Evolutionary conservation across 306 rosid genomes (phyloP).

Genomic region (Gastrolobium villosum): DNA sequence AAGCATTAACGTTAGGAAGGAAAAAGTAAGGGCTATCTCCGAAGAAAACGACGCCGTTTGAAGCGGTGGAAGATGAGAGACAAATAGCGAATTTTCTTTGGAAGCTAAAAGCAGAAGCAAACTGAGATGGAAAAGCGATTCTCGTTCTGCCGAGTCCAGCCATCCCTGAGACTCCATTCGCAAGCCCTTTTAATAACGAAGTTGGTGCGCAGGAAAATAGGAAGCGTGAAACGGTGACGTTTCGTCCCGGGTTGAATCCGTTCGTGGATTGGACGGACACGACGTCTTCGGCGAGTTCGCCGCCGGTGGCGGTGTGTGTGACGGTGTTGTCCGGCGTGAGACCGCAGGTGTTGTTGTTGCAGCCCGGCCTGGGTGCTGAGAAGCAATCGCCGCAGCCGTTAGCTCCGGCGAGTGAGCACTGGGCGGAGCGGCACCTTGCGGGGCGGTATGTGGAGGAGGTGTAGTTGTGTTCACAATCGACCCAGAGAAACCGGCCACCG

Average conservation of each 20-base stretch:
- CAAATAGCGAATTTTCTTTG: slow-evolving; percentile 65
- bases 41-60: slow-evolving; percentile 58
- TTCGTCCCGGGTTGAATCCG: slow-evolving; percentile 60
- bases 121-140: slow-evolving; percentile 61
- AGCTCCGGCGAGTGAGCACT: slow-evolving; percentile 66
- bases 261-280: slow-evolving; percentile 59
- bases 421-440: slow-evolving; percentile 61
- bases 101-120: slow-evolving; percentile 72
- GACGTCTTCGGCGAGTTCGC: slow-evolving; percentile 61
- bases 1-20: slow-evolving; percentile 53
- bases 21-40: slow-evolving; percentile 68
- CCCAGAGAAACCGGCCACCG: slow-evolving; percentile 71
- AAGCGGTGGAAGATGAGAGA: slow-evolving; percentile 49
- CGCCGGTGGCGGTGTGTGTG: slow-evolving; percentile 61
- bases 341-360: slow-evolving; percentile 76
- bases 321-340: slow-evolving; percentile 55
- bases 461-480: slow-evolving; percentile 56
- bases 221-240: slow-evolving; percentile 53
- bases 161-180: slow-evolving; percentile 64
- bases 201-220: slow-evolving; percentile 65
- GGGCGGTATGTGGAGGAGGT: slow-evolving; percentile 69
- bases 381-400: slow-evolving; percentile 63
- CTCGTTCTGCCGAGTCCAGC: slow-evolving; percentile 68
- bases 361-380: slow-evolving; percentile 64
- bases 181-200: slow-evolving; percentile 56